Percentiles rank a stretch among this genome's conserved stretches.
Conservation (phyloP, 73 alveolate species). For the Stentor roeselii region DNA sequence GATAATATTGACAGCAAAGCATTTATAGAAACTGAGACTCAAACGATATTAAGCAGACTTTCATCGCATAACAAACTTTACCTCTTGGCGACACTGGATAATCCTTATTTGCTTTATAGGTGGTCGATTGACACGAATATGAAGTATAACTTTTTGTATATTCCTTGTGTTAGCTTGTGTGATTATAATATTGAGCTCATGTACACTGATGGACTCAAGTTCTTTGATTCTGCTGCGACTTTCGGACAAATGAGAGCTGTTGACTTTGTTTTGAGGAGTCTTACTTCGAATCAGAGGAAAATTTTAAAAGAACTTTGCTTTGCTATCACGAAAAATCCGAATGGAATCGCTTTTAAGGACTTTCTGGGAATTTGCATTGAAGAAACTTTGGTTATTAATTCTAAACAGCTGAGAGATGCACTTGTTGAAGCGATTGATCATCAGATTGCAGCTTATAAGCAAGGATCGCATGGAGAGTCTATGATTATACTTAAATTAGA, state of each 20-base stretch:
- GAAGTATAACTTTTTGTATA: not conserved
- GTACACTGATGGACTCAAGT: not conserved
- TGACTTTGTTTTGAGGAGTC: not conserved
- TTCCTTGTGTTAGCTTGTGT: not conserved
- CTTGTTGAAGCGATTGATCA: slow-evolving; percentile 15
- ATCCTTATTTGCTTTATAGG: not conserved
- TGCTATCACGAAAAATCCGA: not conserved
- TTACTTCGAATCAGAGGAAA: not conserved
- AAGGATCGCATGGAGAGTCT: not conserved
- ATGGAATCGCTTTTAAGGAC: slow-evolving; percentile 10
- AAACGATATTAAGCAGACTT: slow-evolving; percentile 14
- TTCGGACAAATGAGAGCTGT: not conserved
- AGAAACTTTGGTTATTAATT: not conserved
- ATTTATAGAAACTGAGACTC: not conserved
- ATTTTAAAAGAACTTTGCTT: not conserved
- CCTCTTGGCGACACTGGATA: not conserved
- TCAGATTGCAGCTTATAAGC: slow-evolving; percentile 6
- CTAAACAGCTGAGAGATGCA: slow-evolving; percentile 11
- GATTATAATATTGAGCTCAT: not conserved
- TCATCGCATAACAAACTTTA: not conserved
- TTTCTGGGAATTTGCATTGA: not conserved
- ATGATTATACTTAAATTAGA: not conserved
- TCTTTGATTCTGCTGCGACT: not conserved
- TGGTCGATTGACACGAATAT: slow-evolving; percentile 23
- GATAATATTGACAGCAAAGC: not conserved